Evolutionary conservation across 305 asterid species (phyloP).

Genomic region (Rubia occidens): DNA sequence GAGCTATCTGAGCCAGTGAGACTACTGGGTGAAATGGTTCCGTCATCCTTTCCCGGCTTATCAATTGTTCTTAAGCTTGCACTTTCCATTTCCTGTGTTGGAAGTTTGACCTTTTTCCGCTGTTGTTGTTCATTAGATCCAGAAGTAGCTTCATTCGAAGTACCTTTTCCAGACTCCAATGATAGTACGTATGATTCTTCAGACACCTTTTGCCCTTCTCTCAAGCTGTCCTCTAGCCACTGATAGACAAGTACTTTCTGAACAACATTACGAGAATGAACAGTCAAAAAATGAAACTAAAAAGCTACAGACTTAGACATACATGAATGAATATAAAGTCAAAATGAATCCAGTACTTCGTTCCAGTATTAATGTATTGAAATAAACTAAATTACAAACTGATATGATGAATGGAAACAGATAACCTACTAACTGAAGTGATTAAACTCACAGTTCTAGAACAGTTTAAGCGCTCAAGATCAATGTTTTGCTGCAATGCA

Average conservation of each 20-base stretch:
- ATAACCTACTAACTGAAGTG: background rate
- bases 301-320: background rate
- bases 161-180: slow-evolving; percentile 24
- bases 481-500: slow-evolving; percentile 39
- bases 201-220: slow-evolving; percentile 49
- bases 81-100: slow-evolving; percentile 27
- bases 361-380: background rate
- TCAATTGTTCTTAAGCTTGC: slow-evolving; percentile 23
- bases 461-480: slow-evolving; percentile 35
- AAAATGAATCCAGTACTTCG: background rate
- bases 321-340: background rate
- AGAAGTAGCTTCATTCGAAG: slow-evolving; percentile 19
- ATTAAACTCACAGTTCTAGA: slow-evolving; percentile 49
- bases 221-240: slow-evolving; percentile 87
- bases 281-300: background rate
- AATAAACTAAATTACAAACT: background rate
- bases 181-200: slow-evolving; percentile 53
- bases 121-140: slow-evolving; percentile 24
- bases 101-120: slow-evolving; percentile 43
- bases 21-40: slow-evolving; percentile 24
- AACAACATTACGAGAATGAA: slow-evolving; percentile 18
- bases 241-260: slow-evolving; percentile 67
- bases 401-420: background rate
- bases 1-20: slow-evolving; percentile 36
- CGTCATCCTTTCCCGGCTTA: slow-evolving; percentile 20